Percentiles rank a stretch among this genome's conserved stretches.
Evolutionary conservation across 2,329 filamentous ascomycete species (phyloP).

Genomic region (Fusarium sp.): DNA sequence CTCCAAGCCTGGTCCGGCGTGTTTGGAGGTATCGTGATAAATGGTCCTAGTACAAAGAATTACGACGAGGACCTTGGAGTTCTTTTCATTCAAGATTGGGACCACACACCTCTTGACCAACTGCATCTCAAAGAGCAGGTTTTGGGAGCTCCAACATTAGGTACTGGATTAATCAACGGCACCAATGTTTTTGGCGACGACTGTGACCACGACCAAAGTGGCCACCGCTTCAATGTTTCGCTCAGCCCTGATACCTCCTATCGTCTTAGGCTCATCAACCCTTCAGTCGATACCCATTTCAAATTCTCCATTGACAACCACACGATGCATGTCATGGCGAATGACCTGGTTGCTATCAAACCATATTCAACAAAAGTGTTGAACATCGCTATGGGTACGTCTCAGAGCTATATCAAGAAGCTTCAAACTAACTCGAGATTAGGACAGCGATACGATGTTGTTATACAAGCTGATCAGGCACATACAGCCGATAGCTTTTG

Average conservation of each 20-base stretch:
- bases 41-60: constrained; percentile 67
- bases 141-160: constrained; percentile 51
- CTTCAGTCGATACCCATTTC: constrained; percentile 55
- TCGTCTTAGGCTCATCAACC: constrained; percentile 61
- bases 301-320: constrained; percentile 68
- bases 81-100: constrained; percentile 69
- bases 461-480: constrained; percentile 55
- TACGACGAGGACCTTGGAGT: constrained; percentile 73
- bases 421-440: too few species aligned
- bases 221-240: constrained; percentile 51
- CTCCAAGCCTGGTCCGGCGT: constrained; percentile 64
- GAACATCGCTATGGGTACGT: constrained; percentile 34
- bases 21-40: constrained; percentile 69
- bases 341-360: constrained; percentile 67
- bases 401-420: too few species aligned
- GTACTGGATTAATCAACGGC: constrained; percentile 60
- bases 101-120: constrained; percentile 57
- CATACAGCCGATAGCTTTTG: constrained; percentile 56
- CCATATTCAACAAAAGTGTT: constrained; percentile 61
- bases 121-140: constrained; percentile 39
- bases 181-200: constrained; percentile 50
- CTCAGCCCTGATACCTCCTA: constrained; percentile 58
- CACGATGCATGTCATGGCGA: constrained; percentile 65
- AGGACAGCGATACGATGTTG: constrained; percentile 60
- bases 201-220: constrained; percentile 46